Base-by-base conservation (phyloP, 768 basidiomycete genomes). In the Mycena haematopus region DNA sequence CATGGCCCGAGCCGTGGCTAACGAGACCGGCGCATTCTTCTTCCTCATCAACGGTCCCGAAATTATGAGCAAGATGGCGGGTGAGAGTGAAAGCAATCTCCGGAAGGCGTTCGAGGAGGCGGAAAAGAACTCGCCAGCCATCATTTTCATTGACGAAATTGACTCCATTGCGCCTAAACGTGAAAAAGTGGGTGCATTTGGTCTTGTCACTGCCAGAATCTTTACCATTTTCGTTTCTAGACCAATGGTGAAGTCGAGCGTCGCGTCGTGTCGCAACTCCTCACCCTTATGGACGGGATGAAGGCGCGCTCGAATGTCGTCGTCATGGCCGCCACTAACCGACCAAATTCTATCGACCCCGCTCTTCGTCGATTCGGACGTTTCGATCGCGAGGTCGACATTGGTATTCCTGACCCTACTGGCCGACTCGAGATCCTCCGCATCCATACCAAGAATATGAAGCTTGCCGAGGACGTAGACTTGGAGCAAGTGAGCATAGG, bases 391-490 rank as follows among this genome's bases (percentile, higher is more conserved):
- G 97, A 99, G 79, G 92, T 99, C 69, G 97, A 99, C 78, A 99
- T 99, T 65, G 95, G 97, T 72, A 99, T 99, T 68, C 97, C 97
- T 46, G 97, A 99, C 77, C 97, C 97, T 0, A 99, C 96, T 62
- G 97, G 97, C 58, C 96, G 97, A 78, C 87, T 99, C 47, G 97
- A 99, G 75, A 99, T 99, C 72, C 90, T 99, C 65, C 92, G 96
- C 55, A 99, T 99, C 65, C 97, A 99, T 83, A 99, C 97, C 60
- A 99, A 99, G 89, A 99, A 99, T 81, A 99, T 99, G 97, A 99
- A 99, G 78, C 84, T 99, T 52, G 86, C 77, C 25, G 96, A 99
- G 59, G 96, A 99, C 68, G 97, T 99, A 38, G 97, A 99, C 72
- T 87, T 99, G 62, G 97, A 99, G 77, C 93, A 95, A 82, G 92